phyloP scores from a whole-genome alignment of 768 basidiomycete genomes.

The Russula ochroleuca region DNA sequence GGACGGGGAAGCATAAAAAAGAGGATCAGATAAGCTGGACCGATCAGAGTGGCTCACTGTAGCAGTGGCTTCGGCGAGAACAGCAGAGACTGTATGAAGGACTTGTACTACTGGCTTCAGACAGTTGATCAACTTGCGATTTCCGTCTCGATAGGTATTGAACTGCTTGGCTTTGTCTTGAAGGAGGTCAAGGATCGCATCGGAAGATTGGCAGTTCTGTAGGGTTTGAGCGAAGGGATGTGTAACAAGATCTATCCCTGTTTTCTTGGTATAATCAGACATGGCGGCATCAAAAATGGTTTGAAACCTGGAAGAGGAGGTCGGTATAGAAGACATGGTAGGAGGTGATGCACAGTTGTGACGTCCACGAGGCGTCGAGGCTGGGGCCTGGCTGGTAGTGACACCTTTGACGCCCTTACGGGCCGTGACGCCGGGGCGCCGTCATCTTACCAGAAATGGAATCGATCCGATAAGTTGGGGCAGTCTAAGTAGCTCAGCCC shows the following conservation, averaged over 20 bases:
- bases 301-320: not conserved
- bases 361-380: too few relatives aligned
- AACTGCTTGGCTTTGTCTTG: not conserved
- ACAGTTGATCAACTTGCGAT: not conserved
- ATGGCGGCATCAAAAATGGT: not conserved
- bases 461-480: too few relatives aligned
- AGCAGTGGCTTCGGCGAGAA: not conserved
- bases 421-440: too few relatives aligned
- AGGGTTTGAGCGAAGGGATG: not conserved
- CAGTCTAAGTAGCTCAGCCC: too few relatives aligned
- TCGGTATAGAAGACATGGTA: not conserved
- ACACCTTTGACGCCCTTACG: too few relatives aligned
- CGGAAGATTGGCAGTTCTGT: not conserved
- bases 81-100: not conserved
- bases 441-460: too few relatives aligned
- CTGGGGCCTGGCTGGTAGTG: too few relatives aligned
- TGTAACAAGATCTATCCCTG: not conserved
- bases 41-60: not conserved
- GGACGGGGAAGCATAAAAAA: not conserved
- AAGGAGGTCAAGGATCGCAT: not conserved
- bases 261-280: not conserved
- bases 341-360: too few relatives aligned
- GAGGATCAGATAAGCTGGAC: not conserved
- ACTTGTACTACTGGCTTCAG: not conserved
- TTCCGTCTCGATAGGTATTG: not conserved